Evolutionary conservation across 2,329 filamentous ascomycete genomes (phyloP), one percentile per base, ranked within the genome.

Genomic region (Sphaceloma murrayae): DNA sequence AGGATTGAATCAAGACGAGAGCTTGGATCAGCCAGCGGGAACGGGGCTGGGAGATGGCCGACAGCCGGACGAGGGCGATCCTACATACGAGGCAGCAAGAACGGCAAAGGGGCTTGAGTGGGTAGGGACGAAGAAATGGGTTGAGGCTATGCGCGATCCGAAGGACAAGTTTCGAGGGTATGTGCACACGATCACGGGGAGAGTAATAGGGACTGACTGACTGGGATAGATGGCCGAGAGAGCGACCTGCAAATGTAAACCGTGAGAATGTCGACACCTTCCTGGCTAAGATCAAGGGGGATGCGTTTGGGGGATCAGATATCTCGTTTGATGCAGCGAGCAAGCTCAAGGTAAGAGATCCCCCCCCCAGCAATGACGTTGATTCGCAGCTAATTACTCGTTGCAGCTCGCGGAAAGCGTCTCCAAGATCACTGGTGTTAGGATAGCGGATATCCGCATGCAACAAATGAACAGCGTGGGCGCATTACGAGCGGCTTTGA

Each of bases 351-450:
- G 42, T 45, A 36, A 13, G n/a, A 14, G 9, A n/a, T n/a, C n/a
- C n/a, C n/a, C n/a, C n/a, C 4, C 13, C 13, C 6, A 30, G 11
- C 13, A 24, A 11, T 2, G 5, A 13, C 9, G n/a, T 42, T 1
- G 5, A 30, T 13, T 8, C 7, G n/a, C 22, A 29, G 18, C 31
- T 45, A 17, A 45, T 18, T 18, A 9, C 8, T 16, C n/a, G 22
- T 16, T 22, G 18, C 53, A 95, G 88, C 72, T 91, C 52, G 67
- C 80, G 56, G 94, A 94, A 66, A 80, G 85, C 48, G 67, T 87
- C 49, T 77, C 82, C 60, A 83, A 91, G 60, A 70, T 94, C 48
- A 88, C 82, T n/a, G 85, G 85, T 49, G 75, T 79, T 49, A 74
- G 77, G 48, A 69, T 94, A 52, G 70, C 82, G 11, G 89, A 95